Base-by-base conservation (phyloP, 805 yeast genomes). In the Ogataea degrootiae region DNA sequence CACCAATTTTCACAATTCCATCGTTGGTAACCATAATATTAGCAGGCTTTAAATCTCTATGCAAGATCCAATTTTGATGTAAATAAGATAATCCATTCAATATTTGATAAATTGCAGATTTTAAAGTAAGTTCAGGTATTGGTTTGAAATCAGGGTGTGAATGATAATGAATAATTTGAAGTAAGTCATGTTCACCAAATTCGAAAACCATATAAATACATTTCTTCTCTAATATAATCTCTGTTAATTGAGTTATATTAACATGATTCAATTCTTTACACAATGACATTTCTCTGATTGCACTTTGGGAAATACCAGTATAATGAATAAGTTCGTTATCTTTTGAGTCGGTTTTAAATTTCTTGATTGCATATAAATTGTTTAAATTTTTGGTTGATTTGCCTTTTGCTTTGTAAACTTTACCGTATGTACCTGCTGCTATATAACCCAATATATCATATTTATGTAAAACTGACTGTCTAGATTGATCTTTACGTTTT, bases 391-490 rank as follows among this genome's bases (percentile, higher is more conserved):
- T 48, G 37, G 54, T 58, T 39, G 59, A 50, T 48, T 63, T 51
- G 8, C 82, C 74, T 51, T 78, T 77, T 7, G 97, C 98, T 63
- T 94, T 92, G 71, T 90, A 94, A 21, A 89, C 96, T 49, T 89
- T 79, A 48, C 99, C 99, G 66, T 94, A 94, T 0, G 99, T 94
- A 37, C 99, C 99, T 0, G 99, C 97, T 1, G 99, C 99, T 49
- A 94, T 94, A 66, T 94, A 94, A 0, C 99, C 99, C 16, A 90
- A 68, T 50, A 94, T 85, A 52, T 85, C 91, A 67, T 91, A 94
- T 57, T 84, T 85, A 44, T 85, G 83, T n/a, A 89, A 69, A 3
- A 94, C 96, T 2, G 87, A 82, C 31, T 79, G 74, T 44, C 96
- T 69, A 14, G 77, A 67, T 23, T 76, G 65, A 61, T 89, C 96